Evolutionary conservation across 306 rosid genomes (phyloP), one percentile per base, ranked within the genome.

Genomic region (Alnus rubra): DNA sequence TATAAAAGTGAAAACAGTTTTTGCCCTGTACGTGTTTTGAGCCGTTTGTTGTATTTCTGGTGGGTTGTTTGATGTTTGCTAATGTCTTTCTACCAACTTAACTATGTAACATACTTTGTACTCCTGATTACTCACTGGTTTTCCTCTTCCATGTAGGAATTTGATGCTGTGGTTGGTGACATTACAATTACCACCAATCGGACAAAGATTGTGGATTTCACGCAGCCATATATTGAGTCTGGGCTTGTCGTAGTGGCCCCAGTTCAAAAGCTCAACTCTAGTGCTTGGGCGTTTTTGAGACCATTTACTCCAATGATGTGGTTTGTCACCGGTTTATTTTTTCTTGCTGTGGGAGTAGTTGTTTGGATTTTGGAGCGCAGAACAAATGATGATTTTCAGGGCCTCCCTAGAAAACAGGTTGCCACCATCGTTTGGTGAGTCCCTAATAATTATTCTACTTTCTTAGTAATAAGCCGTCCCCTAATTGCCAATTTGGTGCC

Each of bases 291-390:
- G 45, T 96, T 96, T 85, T 62, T 96, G 71, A 87, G 87, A 63
- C 98, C 99, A 47, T 96, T 96, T 83, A 88, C 90, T 45, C 79
- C 82, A 33, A 75, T 3, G 68, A 90, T 96, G 99, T 96, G 99
- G 99, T 30, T 76, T 28, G 86, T 88, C 79, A 96, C 96, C 1
- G 98, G 94, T 55, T 4, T 56, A 42, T 91, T 87, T 81, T 88
- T 96, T 85, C 81, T 96, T 31, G 45, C 88, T 39, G 79, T 91
- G 13, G 99, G 99, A 83, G 88, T 88, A 52, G 96, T 87, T 79
- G 86, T 96, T 81, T 96, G 99, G 99, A 82, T 93, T 79, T 84
- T 96, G 85, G 99, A 96, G 89, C 99, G 92, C 74, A 88, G 97
- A 79, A 84, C 74, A 76, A 96, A 96, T 67, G 97, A 91, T 76